A percentile compares a stretch with the other conserved stretches of the same genome.
Conservation (phyloP, 768 basidiomycete species). For the Agrocybe chaxingu region DNA sequence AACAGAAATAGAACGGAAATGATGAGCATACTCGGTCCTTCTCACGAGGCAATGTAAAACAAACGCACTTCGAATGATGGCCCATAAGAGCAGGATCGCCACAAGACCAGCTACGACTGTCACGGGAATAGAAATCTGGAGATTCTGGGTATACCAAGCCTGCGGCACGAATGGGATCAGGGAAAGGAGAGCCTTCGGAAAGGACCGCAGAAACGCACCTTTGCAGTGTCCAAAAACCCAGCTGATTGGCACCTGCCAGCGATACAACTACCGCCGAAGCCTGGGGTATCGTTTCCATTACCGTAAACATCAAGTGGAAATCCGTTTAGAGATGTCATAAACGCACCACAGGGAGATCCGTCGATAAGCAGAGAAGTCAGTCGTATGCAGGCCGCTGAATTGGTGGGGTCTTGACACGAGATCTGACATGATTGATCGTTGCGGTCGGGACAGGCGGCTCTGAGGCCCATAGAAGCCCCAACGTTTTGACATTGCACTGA, state of each 20-base stretch:
- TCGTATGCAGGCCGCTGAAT: conserved; percentile 59
- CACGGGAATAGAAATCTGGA: conserved; percentile 77
- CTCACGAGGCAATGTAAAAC: conserved; percentile 6
- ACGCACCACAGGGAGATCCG: conserved; percentile 80
- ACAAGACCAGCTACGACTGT: conserved; percentile 69
- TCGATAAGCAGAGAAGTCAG: conserved; percentile 72
- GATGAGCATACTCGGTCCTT: conserved; percentile 2
- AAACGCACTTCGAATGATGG: conserved; percentile 39
- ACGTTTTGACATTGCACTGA: conserved; percentile 73
- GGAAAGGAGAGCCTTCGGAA: conserved; percentile 4
- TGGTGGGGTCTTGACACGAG: conserved; percentile 71
- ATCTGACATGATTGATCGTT: conserved; percentile 72
- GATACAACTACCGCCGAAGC: conserved; percentile 69
- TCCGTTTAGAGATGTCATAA: conserved; percentile 2
- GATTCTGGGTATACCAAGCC: conserved; percentile 76
- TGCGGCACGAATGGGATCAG: conserved; percentile 21
- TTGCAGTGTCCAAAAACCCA: conserved; percentile 54
- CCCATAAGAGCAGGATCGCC: conserved; percentile 54
- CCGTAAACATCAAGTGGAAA: conserved; percentile 5
- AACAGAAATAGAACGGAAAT: conserved; percentile 6
- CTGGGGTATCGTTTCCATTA: conserved; percentile 27
- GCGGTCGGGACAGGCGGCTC: conserved; percentile 60
- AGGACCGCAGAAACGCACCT: conserved; percentile 34
- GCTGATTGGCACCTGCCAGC: conserved; percentile 62
- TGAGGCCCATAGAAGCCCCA: conserved; percentile 69